phyloP scores from a whole-genome alignment of 805 yeast genomes.

The Alloascoidea africana region DNA sequence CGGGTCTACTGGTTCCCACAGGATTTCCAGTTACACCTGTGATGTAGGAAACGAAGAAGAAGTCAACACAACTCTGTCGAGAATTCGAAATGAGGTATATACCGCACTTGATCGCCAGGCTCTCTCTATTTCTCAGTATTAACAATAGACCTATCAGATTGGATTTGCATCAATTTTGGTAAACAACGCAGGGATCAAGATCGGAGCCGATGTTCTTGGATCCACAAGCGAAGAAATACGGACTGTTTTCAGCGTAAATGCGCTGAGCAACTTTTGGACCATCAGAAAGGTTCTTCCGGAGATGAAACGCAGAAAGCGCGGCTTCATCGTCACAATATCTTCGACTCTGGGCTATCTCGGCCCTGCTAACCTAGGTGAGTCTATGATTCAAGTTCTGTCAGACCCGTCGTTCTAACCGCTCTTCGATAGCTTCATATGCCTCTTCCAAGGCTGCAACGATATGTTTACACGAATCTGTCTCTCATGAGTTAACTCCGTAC shows the following conservation, averaged over 20 bases:
- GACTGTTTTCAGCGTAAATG: constrained; percentile 41
- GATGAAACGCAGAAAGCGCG: constrained; percentile 39
- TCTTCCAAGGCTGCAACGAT: constrained; percentile 66
- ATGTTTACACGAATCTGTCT: constrained; percentile 54
- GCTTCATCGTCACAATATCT: constrained; percentile 58
- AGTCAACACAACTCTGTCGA: too few relatives aligned
- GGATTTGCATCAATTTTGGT: constrained; percentile 47
- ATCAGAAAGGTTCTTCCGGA: constrained; percentile 52
- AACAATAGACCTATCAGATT: too few relatives aligned
- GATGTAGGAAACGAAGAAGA: too few relatives aligned
- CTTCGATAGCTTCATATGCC: constrained; percentile 45
- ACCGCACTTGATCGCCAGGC: too few relatives aligned
- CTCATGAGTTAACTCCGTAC: constrained; percentile 43
- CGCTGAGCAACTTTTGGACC: constrained; percentile 49
- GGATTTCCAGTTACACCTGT: too few relatives aligned
- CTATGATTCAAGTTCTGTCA: not conserved
- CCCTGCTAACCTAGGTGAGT: constrained; percentile 41
- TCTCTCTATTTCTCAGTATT: too few relatives aligned
- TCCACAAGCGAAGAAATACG: constrained; percentile 40
- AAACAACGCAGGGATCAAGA: constrained; percentile 63
- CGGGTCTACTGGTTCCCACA: too few relatives aligned
- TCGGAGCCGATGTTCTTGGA: constrained; percentile 40
- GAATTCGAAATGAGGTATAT: too few relatives aligned
- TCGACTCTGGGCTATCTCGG: constrained; percentile 64
- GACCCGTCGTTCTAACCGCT: not conserved